A percentile compares a stretch with the other conserved stretches of the same genome.
Evolutionary conservation across 2,329 filamentous ascomycete species (phyloP).

Genomic region (Neopestalotiopsis sp.): DNA sequence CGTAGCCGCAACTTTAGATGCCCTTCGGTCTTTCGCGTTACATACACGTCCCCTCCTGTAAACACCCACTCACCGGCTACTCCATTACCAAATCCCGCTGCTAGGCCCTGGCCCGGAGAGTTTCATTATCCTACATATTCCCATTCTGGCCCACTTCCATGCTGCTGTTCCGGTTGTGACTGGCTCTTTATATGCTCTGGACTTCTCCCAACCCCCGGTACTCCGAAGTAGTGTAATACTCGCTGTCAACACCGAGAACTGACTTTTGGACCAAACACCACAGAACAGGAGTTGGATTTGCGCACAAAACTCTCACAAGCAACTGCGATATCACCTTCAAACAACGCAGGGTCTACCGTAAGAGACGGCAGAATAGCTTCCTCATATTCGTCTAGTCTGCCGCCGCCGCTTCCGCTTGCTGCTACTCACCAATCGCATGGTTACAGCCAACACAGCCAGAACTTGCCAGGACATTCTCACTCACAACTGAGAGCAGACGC

Average conservation of each 20-base stretch:
- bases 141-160: slow-evolving; percentile 19
- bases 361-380: slow-evolving; percentile 27
- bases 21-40: slow-evolving; percentile 32
- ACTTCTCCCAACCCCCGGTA: slow-evolving; percentile 14
- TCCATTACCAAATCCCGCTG: slow-evolving; percentile 34
- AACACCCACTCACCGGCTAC: slow-evolving; percentile 25
- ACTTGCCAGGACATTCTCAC: slow-evolving; percentile 33
- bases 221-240: slow-evolving; percentile 3
- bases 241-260: neutral
- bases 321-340: slow-evolving; percentile 25
- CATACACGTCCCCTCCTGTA: slow-evolving; percentile 31
- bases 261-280: slow-evolving; percentile 14
- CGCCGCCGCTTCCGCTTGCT: slow-evolving; percentile 11
- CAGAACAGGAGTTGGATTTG: slow-evolving; percentile 27
- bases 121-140: slow-evolving; percentile 23
- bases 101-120: slow-evolving; percentile 15
- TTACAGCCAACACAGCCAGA: slow-evolving; percentile 30
- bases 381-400: slow-evolving; percentile 17
- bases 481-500: slow-evolving; percentile 33
- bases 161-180: slow-evolving; percentile 12
- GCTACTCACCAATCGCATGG: slow-evolving; percentile 32
- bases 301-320: slow-evolving; percentile 30
- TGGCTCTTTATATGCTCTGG: slow-evolving; percentile 17
- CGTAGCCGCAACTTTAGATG: slow-evolving; percentile 32
- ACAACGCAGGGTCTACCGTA: slow-evolving; percentile 25